Base-by-base conservation (phyloP, 257 asterid genomes). In the Solanum habrochaites region DNA sequence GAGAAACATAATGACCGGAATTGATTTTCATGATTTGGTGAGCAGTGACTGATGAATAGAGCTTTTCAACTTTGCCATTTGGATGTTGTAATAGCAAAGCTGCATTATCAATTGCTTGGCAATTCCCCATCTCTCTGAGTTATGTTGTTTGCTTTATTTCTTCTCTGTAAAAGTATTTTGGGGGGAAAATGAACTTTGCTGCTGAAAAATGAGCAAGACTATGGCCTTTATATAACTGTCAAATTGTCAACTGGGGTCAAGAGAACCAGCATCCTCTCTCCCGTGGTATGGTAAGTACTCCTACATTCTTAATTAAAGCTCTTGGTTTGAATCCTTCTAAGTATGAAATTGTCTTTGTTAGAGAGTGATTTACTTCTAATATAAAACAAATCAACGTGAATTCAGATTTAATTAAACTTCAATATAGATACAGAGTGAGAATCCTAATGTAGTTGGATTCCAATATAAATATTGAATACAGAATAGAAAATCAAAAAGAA, bases 1-100 rank as follows among this genome's bases (percentile, higher is more conserved):
- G 98, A 15, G 99, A 97, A 18, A 96, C 98, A 86, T 93, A 94
- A 29, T 95, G 99, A 89, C 98, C 98, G 12, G 98, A 95, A 86
- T 96, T 92, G 86, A 91, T 71, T 89, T 95, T 95, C 98, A 95
- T 94, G 88, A 96, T 88, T 86, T 95, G 92, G 70, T 27, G 35
- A 25, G 97, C 99, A 72, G 92, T 64, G 60, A 95, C 92, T 21
- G 97, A 91, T 62, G 81, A 73, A 75, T 93, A 94, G 6, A 91
- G 87, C 62, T 89, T 92, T 37, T 95, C 98, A 6, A 88, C 95
- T 91, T 91, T 93, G 21, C 99, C 98, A 82, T 77, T 94, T 72
- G 98, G 97, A 83, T 94, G 95, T 75, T 96, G 99, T 14, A 96
- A 71, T 1, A 89, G 83, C 15, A 94, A 86, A 85, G 92, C 89